Conservation (phyloP, 257 asterid genomes). For the Voacanga thouarsii region DNA sequence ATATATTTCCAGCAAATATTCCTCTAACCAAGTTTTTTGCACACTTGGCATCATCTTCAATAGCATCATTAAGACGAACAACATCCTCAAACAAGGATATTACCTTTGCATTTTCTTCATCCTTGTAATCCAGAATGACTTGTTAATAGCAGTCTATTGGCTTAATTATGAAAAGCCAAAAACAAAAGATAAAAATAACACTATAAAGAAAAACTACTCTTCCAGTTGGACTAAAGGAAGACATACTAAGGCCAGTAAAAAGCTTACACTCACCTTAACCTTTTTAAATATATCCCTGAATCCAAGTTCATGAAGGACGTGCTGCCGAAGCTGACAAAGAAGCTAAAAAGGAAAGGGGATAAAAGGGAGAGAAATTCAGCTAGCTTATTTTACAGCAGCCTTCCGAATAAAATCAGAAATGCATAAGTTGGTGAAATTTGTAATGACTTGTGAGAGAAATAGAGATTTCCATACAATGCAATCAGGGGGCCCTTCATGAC, state of each 20-base stretch:
- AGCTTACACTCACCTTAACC: slow-evolving; percentile 58
- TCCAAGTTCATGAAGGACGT: slow-evolving; percentile 84
- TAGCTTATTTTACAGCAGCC: not conserved
- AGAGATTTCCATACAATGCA: slow-evolving; percentile 50
- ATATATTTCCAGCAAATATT: slow-evolving; percentile 93
- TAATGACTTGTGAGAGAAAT: not conserved
- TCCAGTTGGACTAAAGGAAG: not conserved
- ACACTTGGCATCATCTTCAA: slow-evolving; percentile 63
- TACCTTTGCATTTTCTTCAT: slow-evolving; percentile 93
- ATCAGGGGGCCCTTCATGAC: slow-evolving; percentile 97
- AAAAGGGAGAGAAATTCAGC: slow-evolving; percentile 8
- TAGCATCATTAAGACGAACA: slow-evolving; percentile 66
- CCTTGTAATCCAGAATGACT: slow-evolving; percentile 31
- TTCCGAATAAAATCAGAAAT: not conserved
- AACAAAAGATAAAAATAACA: not conserved
- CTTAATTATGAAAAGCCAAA: not conserved
- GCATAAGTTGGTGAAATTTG: not conserved
- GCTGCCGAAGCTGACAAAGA: slow-evolving; percentile 92
- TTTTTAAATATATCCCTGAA: slow-evolving; percentile 84
- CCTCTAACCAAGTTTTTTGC: slow-evolving; percentile 79
- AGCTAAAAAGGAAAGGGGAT: slow-evolving; percentile 37
- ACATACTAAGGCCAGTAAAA: not conserved
- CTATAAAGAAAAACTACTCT: not conserved
- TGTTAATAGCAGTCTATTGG: not conserved
- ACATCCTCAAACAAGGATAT: slow-evolving; percentile 78